Evolutionary conservation across 108 stramenopile genomes (phyloP), one percentile per base, ranked within the genome.

Genomic region (Cylindrotheca fusiformis): DNA sequence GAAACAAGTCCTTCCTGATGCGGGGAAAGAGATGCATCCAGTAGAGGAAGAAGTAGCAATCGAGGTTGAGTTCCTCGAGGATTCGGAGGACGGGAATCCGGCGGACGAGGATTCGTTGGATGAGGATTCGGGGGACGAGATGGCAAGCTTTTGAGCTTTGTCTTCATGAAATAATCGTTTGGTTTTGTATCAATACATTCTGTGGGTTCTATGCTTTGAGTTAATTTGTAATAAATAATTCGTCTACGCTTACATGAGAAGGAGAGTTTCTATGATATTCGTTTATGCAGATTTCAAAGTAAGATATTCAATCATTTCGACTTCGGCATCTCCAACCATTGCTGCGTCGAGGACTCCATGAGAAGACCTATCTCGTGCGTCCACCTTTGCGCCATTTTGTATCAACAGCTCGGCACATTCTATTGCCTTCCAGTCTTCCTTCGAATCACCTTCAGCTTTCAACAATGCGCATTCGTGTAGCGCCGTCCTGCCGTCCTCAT

Each of bases 291-390:
- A 71, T 66, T 77, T 81, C 0, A 68, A 68, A 22, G 76, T 65
- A 14, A 93, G 74, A 58, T 80, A 93, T 58, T 86, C 85, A 26
- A 93, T 80, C 87, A 93, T 93, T 61, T 82, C 83, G 18, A 76
- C 26, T 24, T 77, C 71, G 18, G 72, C 86, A 69, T 79, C 77
- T 2, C 82, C 86, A 23, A 85, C 41, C 21, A 89, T 46, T 23
- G 87, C 86, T 53, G 69, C 76, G 55, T 88, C 91, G 23, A 93
- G 57, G n/a, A 82, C 80, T 48, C 72, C 76, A 52, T 87, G 87
- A 8, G 73, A 60, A 49, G 76, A 49, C 23, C 67, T 53, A 64
- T 88, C 91, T 29, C 68, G 54, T 2, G 78, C 53, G 67, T 80
- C 74, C 33, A 90, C 63, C 56, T 90, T 89, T 14, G 83, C 82